Evolutionary conservation across 345 rosid genomes (phyloP).

Genomic region (Moricandia arvensis): DNA sequence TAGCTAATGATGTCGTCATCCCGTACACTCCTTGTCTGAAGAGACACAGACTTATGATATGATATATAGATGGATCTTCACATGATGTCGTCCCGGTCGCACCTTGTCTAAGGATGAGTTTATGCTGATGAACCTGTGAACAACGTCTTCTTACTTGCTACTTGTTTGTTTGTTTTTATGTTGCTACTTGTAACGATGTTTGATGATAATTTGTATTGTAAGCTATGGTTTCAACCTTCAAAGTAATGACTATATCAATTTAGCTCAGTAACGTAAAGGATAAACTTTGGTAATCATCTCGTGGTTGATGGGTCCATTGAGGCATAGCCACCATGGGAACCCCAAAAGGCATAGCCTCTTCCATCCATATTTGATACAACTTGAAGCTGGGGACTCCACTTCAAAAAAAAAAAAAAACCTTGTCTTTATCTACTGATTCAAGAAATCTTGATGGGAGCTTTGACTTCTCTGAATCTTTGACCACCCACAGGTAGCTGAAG

Average conservation of each 20-base stretch:
- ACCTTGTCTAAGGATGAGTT: background rate
- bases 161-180: background rate
- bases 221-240: no score
- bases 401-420: constrained; percentile 39
- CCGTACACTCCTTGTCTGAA: constrained; percentile 31
- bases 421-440: constrained; percentile 22
- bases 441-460: constrained; percentile 42
- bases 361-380: constrained; percentile 55
- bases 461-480: constrained; percentile 44
- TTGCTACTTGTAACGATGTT: background rate
- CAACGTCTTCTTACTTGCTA: background rate
- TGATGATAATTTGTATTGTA: no score
- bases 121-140: background rate
- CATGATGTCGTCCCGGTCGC: background rate
- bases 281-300: no score
- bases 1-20: constrained; percentile 25
- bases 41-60: background rate
- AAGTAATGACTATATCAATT: no score
- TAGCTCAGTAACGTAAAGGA: no score
- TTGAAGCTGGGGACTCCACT: constrained; percentile 59
- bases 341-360: constrained; percentile 54
- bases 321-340: constrained; percentile 56
- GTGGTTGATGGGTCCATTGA: constrained; percentile 38
- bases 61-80: background rate
- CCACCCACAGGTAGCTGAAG: constrained; percentile 53